Evolutionary conservation across 192 early-diverging fungal species (phyloP), one percentile per base, ranked within the genome.

Genomic region (Coemansia sp.): DNA sequence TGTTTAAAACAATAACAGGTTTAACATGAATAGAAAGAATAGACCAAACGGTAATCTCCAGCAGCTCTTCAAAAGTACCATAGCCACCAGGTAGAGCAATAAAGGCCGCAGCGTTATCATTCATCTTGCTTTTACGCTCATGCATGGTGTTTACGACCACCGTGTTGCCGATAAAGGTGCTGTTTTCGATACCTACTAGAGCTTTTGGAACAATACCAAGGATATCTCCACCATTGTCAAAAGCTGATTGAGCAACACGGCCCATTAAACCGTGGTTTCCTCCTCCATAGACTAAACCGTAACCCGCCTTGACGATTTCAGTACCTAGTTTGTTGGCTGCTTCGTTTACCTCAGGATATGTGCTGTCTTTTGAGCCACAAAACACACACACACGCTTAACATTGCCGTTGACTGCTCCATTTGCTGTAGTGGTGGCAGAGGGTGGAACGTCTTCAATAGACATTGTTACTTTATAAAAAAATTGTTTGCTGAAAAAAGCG

Each of bases 1-100:
- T 85, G 63, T 93, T 90, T 25, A 95, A 62, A 14, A 89, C 55
- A 36, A 87, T 71, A 24, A 95, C 79, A 9, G 90, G 93, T 60
- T 93, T 93, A 39, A 60, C 40, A 62, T 92, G 89, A 46, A 93
- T 91, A 28, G 77, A 79, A 25, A 93, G 66, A 51, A 90, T 83
- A 22, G 81, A 81, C 87, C 89, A 90, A 3, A 89, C 91, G 23
- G 80, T 80, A 18, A 85, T 78, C 69, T 95, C 92, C 4, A 93
- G 62, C 38, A 93, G 67, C 61, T 95, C 93, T 57, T 95, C 91
- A 60, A 93, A 74, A 0, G 93, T 95, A 17, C 89, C 89, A 53
- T 78, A 86, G 4, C 93, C 93, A 17, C 93, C 93, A 0, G 93
- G 93, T 30, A 95, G 72, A 11, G 87, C 84, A 18, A 93, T 77